Base-by-base conservation (phyloP, 164 flowering plant genomes). In the Berberis thunbergii region DNA sequence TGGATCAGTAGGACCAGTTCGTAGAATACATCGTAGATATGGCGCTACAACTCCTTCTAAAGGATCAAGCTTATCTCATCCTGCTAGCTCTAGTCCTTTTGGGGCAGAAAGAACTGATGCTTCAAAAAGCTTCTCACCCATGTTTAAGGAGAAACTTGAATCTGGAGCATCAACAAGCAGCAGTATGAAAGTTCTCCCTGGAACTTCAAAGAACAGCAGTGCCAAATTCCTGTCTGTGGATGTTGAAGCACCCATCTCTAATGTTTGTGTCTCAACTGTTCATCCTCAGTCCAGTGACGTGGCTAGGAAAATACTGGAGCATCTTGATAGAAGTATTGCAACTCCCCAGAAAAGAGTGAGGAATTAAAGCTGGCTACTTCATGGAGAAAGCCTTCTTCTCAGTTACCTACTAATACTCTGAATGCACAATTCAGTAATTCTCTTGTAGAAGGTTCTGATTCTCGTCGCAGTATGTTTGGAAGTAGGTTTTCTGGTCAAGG, bases 231-330 rank as follows among this genome's bases (percentile, higher is more conserved):
- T 65, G 48, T 53, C 74, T 40, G 62, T 9, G 9, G 72, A 77
- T 11, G 62, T 49, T 40, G 74, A 61, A 67, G 62, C 62, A 38
- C 60, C 48, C 42, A 64, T 61, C 50, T 26, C 26, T 26, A 78
- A 66, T 61, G 49, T 45, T 62, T 72, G 68, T 61, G 57, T 49
- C 4, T 75, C 83, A 56, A 63, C 63, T 56, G 78, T 76, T 65
- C 89, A 77, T 72, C 73, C 84, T 62, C 83, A 82, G 49, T 78
- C 93, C 50, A 79, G 77, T 78, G 77, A 70, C 75, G 71, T 83
- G 62, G 91, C 90, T 41, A 74, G 78, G 74, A 81, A 75, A 73
- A 91, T 91, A 65, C 64, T 87, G 70, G 96, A 91, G 68, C 93
- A 85, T 70, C 82, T 94, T 68, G 89, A 83, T 56, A 77, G 93